These are phyloP conservation scores for Apocynum venetum DNA, from an alignment of 257 asterid genomes.

Conservation along the genomic window DNA sequence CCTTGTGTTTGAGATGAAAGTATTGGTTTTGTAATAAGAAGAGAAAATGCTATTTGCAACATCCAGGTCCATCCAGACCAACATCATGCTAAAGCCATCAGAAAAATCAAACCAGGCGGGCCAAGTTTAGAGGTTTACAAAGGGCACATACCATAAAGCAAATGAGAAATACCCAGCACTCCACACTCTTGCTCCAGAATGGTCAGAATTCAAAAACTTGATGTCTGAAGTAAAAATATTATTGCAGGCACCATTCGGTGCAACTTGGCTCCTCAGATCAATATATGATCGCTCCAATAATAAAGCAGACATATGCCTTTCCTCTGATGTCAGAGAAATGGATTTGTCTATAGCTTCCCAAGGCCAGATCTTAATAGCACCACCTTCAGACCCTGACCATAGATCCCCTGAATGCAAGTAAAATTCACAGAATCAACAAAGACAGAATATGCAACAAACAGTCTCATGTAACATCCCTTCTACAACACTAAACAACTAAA, in stretches of 20 bases:
- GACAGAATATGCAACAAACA: not conserved
- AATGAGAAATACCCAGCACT: conserved; percentile 68
- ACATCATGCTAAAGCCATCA: conserved; percentile 1
- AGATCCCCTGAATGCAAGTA: conserved; percentile 68
- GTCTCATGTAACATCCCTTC: not conserved
- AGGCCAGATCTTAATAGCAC: conserved; percentile 83
- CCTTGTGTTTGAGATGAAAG: not conserved
- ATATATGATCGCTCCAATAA: conserved; percentile 78
- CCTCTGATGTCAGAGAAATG: conserved; percentile 57
- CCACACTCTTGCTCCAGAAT: conserved; percentile 80
- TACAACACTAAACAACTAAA: not conserved
- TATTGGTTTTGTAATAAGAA: not conserved
- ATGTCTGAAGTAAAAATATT: conserved; percentile 75
- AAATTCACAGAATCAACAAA: conserved; percentile 18
- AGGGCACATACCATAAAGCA: conserved; percentile 69
- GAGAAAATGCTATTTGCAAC: not conserved
- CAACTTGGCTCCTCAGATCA: conserved; percentile 69
- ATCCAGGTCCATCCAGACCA: not conserved
- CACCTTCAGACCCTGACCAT: conserved; percentile 97
- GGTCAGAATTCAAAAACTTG: conserved; percentile 69
- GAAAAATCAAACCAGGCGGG: not conserved
- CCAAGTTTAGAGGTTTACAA: not conserved
- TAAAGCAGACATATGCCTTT: conserved; percentile 84
- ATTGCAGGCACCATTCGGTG: conserved; percentile 54
- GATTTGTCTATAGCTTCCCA: conserved; percentile 95